These are phyloP conservation scores for Toxoplasma gondii DNA, from an alignment of 169 alveolate genomes.

Conservation along the genomic window DNA sequence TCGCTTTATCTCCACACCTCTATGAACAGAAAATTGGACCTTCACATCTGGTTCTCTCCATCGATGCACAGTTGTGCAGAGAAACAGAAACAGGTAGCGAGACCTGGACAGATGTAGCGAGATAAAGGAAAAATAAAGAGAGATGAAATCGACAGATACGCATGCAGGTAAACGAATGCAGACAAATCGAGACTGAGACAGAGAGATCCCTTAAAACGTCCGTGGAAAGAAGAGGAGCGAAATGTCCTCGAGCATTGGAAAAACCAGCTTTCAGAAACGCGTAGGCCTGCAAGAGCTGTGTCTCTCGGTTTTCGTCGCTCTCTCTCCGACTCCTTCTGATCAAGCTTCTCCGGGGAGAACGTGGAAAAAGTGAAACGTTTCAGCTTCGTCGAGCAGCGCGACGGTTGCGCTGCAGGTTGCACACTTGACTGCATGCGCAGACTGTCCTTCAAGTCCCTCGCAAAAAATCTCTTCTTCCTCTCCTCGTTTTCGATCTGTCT, in stretches of 20 bases:
- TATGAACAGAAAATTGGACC: neutral
- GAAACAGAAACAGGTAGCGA: neutral
- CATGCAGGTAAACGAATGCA: too few species aligned
- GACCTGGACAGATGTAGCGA: neutral
- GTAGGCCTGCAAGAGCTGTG: too few species aligned
- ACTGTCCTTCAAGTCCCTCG: neutral
- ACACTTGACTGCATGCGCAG: neutral
- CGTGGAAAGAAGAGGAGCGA: too few species aligned
- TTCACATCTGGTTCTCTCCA: neutral
- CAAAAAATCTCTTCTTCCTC: neutral
- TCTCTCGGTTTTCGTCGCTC: neutral
- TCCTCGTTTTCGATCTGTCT: neutral
- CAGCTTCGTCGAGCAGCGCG: neutral
- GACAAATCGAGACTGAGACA: too few species aligned
- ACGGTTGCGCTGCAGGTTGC: neutral
- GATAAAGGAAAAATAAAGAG: neutral
- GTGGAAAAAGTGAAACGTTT: neutral
- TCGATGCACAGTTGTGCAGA: neutral
- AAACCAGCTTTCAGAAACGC: too few species aligned
- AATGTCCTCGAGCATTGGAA: too few species aligned
- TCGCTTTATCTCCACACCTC: too few species aligned
- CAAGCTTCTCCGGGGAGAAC: slow-evolving; percentile 34
- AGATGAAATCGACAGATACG: too few species aligned
- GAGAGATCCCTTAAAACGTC: too few species aligned
- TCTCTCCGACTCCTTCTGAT: neutral